phyloP scores from a whole-genome alignment of 495 filamentous ascomycete species.

The Aspergillus sclerotiicarbonarius region DNA sequence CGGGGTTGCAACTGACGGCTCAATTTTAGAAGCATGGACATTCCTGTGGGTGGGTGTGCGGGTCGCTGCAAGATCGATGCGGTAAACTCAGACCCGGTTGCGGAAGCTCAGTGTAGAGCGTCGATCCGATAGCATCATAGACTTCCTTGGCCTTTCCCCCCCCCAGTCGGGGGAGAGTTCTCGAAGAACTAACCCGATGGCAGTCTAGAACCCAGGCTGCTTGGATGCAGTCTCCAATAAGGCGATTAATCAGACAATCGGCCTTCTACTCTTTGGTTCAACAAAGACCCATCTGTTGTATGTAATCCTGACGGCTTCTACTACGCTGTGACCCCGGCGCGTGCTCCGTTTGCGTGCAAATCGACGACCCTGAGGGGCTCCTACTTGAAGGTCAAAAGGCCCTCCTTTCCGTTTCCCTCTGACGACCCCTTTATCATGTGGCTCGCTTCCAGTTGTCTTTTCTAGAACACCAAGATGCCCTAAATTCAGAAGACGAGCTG shows the following conservation, averaged over 20 bases:
- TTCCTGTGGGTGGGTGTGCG: background rate
- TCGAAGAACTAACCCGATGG: background rate
- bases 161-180: background rate
- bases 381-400: slow-evolving; percentile 37
- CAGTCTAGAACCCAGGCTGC: background rate
- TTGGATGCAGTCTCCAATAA: slow-evolving; percentile 1
- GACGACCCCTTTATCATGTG: slow-evolving; percentile 17
- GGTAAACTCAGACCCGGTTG: slow-evolving; percentile 8
- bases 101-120: slow-evolving; percentile 4
- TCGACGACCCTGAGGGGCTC: slow-evolving; percentile 16
- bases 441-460: background rate
- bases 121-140: slow-evolving; percentile 13
- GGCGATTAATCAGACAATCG: background rate
- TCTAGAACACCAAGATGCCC: slow-evolving; percentile 20
- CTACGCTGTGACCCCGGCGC: slow-evolving; percentile 34
- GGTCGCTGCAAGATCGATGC: background rate
- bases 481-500: slow-evolving; percentile 7
- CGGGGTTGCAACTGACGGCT: background rate
- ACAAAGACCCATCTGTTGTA: slow-evolving; percentile 10
- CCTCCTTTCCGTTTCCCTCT: slow-evolving; percentile 13
- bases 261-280: background rate
- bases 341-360: slow-evolving; percentile 44
- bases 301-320: slow-evolving; percentile 40
- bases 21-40: background rate
- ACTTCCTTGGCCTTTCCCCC: background rate